Base-by-base conservation (phyloP, 177 flowering plant genomes). In the Vitis hybrid region DNA sequence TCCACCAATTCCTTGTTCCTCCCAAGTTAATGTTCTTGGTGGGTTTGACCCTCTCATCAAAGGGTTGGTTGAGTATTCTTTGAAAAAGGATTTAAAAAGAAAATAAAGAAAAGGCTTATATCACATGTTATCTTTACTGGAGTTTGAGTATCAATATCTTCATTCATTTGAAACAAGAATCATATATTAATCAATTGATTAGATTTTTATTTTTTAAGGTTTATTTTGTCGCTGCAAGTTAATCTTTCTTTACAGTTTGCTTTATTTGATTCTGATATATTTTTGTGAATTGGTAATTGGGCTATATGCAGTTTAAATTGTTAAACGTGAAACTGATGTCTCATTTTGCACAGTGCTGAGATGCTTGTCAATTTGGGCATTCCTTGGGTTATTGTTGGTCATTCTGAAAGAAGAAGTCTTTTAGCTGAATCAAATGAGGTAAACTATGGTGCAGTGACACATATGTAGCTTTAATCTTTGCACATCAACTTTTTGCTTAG, bases 361-460 rank as follows among this genome's bases (percentile, higher is more conserved):
- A 91, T 91, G 94, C 97, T 93, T 72, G 88, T 81, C 73, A 85
- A 90, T 74, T 81, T 93, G 84, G 81, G 76, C 64, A 77, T 91
- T 73, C 91, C 89, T 2, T 93, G 97, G 98, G 98, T 93, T 61
- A 89, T 93, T 75, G 79, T 91, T 60, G 98, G 98, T 45, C 98
- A 91, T 70, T 93, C 98, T 66, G 97, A 93, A 69, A 87, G 98
- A 73, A 87, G 98, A 72, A 70, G 57, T 26, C 65, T 91, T 69
- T 70, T 93, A 29, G 84, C 77, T 66, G 98, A 93, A 81, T 70
- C 93, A 48, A 87, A 84, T 75, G 93, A 91, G 81, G 98, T 93
- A 74, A 66, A 39, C 7, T 39, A 39, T 39, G 45, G 45, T 39
- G 45, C 45, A 39, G 45, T 39, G 45, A 39, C 7, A 5, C 45